Evolutionary conservation across 208 protist genomes (phyloP), one percentile per base, ranked within the genome.

Genomic region (Acanthamoeba lenticulata): DNA sequence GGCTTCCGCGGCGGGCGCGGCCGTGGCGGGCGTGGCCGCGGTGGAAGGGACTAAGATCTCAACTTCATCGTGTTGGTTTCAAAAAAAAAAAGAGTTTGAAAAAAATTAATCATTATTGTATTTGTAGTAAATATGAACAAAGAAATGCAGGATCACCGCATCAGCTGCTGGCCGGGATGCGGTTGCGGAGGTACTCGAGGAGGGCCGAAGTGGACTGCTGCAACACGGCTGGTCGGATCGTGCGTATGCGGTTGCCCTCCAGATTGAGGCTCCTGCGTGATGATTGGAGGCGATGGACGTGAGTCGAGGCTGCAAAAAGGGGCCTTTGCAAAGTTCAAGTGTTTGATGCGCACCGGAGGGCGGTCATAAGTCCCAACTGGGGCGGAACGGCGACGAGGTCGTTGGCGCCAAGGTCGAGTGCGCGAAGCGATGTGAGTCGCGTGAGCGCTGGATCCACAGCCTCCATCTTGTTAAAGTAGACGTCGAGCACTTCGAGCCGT

Each of bases 391-490:
- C 27, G 42, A 49, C 42, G 19, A 83, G 5, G 72, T 83, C 72
- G 38, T 49, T 52, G 24, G 72, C 11, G n/a, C 72, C 72, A 9
- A 83, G 72, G 72, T 83, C 42, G 36, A 83, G 72, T 24, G 42
- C 72, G n/a, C 38, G 42, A 17, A 83, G 72, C 5, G 34, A 52
- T 5, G 72, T 83, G 17, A 83, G 72, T 42, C 27, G 5, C 6
- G 72, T 83, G 72, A 83, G 34, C 38, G 5, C 34, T 13, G 42
- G 9, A 83, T 42, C 38, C 11, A 83, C 17, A 15, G 34, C 27
- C 42, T 42, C 72, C 11, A 83, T 49, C 38, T 83, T 42, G 72
- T 83, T 83, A 27, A 83, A 83, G 72, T 32, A 83, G 9, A 83
- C 17, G 38, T 83, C 72, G 21, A 83, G 72, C 9, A 49, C 34